phyloP scores from a whole-genome alignment of 345 rosid genomes.

The Pelargonium nanum region DNA sequence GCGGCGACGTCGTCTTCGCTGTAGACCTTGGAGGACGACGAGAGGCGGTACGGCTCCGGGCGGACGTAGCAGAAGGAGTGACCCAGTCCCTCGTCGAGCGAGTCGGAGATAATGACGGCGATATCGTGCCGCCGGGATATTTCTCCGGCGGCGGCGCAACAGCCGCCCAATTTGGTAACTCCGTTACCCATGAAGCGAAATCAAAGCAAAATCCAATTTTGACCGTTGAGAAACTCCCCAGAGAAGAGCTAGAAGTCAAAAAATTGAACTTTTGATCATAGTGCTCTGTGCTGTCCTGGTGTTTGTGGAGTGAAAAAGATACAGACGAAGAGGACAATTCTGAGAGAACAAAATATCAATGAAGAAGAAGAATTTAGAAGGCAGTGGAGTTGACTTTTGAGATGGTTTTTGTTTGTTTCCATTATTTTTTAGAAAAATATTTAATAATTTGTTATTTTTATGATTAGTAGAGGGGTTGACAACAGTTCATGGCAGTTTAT shows the following conservation, averaged over 20 bases:
- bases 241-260: background rate
- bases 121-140: constrained; percentile 49
- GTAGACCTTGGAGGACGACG: constrained; percentile 42
- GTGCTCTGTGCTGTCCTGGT: background rate
- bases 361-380: background rate
- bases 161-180: constrained; percentile 35
- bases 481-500: background rate
- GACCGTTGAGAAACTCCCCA: background rate
- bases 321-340: background rate
- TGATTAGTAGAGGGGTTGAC: background rate
- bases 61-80: constrained; percentile 81
- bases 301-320: too few species aligned
- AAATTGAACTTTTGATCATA: background rate
- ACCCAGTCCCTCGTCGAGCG: constrained; percentile 47
- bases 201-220: too few species aligned
- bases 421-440: too few species aligned
- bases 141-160: constrained; percentile 47
- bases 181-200: constrained; percentile 54
- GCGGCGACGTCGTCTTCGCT: constrained; percentile 22
- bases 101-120: constrained; percentile 25
- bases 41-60: constrained; percentile 33
- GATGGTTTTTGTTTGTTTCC: background rate
- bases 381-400: background rate
- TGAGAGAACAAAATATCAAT: background rate
- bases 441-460: too few species aligned